These are phyloP conservation scores for Fusarium praegraminearum DNA, from an alignment of 2,329 filamentous ascomycete genomes.

Conservation along the genomic window DNA sequence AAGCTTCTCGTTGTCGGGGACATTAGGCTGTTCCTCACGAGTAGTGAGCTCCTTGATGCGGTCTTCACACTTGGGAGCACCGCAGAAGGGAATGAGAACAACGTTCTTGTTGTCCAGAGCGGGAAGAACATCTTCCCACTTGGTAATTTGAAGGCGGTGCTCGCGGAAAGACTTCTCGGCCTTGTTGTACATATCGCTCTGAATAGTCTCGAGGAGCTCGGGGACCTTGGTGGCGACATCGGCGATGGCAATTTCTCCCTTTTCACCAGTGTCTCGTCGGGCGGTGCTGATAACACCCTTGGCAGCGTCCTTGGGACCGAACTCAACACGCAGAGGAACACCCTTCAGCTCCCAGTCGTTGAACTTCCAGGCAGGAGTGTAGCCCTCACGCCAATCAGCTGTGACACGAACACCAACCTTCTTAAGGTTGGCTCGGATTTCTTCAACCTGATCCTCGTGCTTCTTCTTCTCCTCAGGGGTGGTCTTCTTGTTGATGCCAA, in stretches of 20 bases:
- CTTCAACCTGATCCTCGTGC: constrained; percentile 80
- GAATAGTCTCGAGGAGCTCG: constrained; percentile 88
- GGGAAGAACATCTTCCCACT: constrained; percentile 93
- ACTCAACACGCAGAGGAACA: constrained; percentile 92
- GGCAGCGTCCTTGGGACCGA: constrained; percentile 92
- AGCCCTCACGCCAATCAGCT: constrained; percentile 87
- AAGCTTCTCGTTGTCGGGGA: constrained; percentile 65
- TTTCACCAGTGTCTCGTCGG: constrained; percentile 87
- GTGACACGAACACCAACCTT: constrained; percentile 82
- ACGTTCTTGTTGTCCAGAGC: constrained; percentile 93
- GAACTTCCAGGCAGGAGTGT: constrained; percentile 97
- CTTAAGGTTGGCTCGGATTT: constrained; percentile 75
- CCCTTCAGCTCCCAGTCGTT: constrained; percentile 99
- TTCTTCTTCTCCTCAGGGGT: constrained; percentile 81
- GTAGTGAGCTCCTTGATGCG: constrained; percentile 94
- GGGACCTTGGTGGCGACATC: constrained; percentile 81
- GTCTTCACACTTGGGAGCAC: constrained; percentile 86
- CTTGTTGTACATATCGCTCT: constrained; percentile 81
- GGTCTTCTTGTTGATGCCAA: constrained; percentile 91
- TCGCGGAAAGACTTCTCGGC: constrained; percentile 82
- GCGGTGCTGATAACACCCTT: constrained; percentile 86
- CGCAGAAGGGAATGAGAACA: constrained; percentile 90
- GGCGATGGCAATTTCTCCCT: constrained; percentile 81
- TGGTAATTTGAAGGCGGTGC: constrained; percentile 83
- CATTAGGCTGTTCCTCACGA: constrained; percentile 70